Evolutionary conservation across 23 red algal genomes (phyloP).

Genomic region (Gracilaria gracilis): DNA sequence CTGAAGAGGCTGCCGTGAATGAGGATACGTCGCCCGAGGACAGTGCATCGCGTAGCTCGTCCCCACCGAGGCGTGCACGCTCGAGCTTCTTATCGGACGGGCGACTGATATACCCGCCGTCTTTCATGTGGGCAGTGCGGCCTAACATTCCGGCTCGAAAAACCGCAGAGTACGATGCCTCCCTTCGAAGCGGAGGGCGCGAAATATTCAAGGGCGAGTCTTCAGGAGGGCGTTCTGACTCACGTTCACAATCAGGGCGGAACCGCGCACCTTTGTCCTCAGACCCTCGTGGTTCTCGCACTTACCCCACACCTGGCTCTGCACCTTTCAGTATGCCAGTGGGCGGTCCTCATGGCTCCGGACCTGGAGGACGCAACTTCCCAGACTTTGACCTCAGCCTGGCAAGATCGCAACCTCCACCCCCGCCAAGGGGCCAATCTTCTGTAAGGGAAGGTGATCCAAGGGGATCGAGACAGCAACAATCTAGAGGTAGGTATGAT

Average conservation of each 20-base stretch:
- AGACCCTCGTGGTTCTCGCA: slow-evolving; percentile 21
- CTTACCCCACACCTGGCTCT: slow-evolving; percentile 2
- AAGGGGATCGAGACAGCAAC: slow-evolving; percentile 45
- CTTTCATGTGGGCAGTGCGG: slow-evolving; percentile 42
- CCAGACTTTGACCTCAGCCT: slow-evolving; percentile 46
- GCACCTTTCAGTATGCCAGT: slow-evolving; percentile 11
- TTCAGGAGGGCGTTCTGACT: background rate
- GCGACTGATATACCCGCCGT: slow-evolving; percentile 39
- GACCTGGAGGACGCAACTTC: slow-evolving; percentile 14
- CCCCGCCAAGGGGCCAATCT: background rate
- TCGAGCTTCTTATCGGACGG: slow-evolving; percentile 17
- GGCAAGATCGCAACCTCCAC: slow-evolving; percentile 40
- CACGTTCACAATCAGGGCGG: slow-evolving; percentile 12
- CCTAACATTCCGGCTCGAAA: slow-evolving; percentile 10
- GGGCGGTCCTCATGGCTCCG: slow-evolving; percentile 17
- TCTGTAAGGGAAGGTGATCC: slow-evolving; percentile 42
- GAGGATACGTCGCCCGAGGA: background rate
- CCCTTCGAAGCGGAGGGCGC: background rate
- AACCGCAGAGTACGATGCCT: background rate
- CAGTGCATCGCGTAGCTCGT: background rate
- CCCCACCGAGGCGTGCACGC: slow-evolving; percentile 3
- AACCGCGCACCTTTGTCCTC: background rate
- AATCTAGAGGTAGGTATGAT: background rate
- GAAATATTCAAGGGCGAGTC: slow-evolving; percentile 50
- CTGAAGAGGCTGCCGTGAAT: background rate